phyloP scores from a whole-genome alignment of 2,329 filamentous ascomycete species.

The Trichoderma koningiopsis region DNA sequence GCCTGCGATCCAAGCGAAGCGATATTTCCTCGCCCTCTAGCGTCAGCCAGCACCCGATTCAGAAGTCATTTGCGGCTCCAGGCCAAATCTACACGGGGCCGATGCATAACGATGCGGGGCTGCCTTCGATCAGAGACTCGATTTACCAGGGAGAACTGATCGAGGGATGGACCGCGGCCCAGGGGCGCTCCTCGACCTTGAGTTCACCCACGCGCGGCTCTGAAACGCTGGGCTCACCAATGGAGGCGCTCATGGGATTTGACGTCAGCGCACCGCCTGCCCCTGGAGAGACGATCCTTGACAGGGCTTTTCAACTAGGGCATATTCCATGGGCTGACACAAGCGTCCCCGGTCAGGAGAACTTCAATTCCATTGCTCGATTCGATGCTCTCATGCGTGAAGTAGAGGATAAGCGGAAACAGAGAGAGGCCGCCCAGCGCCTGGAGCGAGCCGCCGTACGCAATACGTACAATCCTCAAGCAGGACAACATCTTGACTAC shows the following conservation, averaged over 20 bases:
- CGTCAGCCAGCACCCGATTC: slow-evolving; percentile 45
- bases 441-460: slow-evolving; percentile 42
- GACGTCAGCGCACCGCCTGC: slow-evolving; percentile 54
- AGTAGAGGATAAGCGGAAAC: slow-evolving; percentile 53
- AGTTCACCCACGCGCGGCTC: slow-evolving; percentile 59
- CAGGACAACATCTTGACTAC: slow-evolving; percentile 42
- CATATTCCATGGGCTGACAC: slow-evolving; percentile 63
- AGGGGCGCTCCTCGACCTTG: slow-evolving; percentile 60
- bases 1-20: slow-evolving; percentile 62
- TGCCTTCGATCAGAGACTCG: slow-evolving; percentile 52
- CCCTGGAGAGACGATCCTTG: slow-evolving; percentile 66
- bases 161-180: slow-evolving; percentile 62
- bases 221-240: slow-evolving; percentile 57
- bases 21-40: slow-evolving; percentile 63
- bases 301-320: slow-evolving; percentile 65
- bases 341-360: slow-evolving; percentile 59
- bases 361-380: slow-evolving; percentile 64
- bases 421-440: slow-evolving; percentile 41
- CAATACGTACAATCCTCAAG: slow-evolving; percentile 52
- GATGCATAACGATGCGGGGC: slow-evolving; percentile 58
- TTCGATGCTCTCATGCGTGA: slow-evolving; percentile 69
- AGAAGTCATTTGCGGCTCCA: slow-evolving; percentile 43
- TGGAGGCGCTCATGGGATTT: slow-evolving; percentile 42
- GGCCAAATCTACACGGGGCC: slow-evolving; percentile 55
- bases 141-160: slow-evolving; percentile 59